Percentiles rank a stretch among this genome's conserved stretches.
These are phyloP conservation scores for Chloris gayana DNA, from an alignment of 176 grass and related monocot species.

Conservation along the genomic window DNA sequence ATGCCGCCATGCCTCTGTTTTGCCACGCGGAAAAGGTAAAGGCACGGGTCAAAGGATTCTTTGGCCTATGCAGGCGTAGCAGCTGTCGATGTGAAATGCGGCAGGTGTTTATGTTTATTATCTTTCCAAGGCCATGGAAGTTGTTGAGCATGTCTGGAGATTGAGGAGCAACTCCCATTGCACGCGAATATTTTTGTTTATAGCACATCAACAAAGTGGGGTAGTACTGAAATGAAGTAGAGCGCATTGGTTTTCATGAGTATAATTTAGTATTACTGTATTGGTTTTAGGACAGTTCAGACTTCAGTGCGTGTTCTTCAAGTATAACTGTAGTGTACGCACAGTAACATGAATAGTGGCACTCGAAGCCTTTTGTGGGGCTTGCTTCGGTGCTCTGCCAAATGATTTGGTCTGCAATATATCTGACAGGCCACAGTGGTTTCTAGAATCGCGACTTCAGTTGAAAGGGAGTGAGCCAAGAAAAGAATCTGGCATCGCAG, in stretches of 20 bases:
- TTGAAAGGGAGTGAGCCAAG: background rate
- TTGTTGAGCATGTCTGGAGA: slow-evolving; percentile 16
- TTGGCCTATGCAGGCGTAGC: background rate
- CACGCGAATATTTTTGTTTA: background rate
- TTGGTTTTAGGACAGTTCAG: background rate
- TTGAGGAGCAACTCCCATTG: background rate
- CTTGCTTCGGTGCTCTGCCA: slow-evolving; percentile 39
- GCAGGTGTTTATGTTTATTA: background rate
- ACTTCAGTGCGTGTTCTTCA: slow-evolving; percentile 28
- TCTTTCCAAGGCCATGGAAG: background rate
- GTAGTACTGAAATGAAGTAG: background rate
- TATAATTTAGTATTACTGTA: background rate
- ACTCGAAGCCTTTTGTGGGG: background rate
- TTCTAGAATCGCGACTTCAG: slow-evolving; percentile 17
- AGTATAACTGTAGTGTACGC: slow-evolving; percentile 7
- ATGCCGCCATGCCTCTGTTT: slow-evolving; percentile 8
- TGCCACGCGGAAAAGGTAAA: background rate
- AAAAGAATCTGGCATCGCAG: slow-evolving; percentile 27
- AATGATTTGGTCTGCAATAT: slow-evolving; percentile 17
- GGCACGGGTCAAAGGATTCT: background rate
- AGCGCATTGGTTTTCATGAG: background rate
- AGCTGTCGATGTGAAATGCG: background rate
- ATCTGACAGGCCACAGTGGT: background rate
- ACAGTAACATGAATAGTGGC: slow-evolving; percentile 25
- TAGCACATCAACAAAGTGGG: background rate